Evolutionary conservation across 1,139 yeast species (phyloP), one percentile per base, ranked within the genome.

Genomic region (Scheffersomyces lignicola): DNA sequence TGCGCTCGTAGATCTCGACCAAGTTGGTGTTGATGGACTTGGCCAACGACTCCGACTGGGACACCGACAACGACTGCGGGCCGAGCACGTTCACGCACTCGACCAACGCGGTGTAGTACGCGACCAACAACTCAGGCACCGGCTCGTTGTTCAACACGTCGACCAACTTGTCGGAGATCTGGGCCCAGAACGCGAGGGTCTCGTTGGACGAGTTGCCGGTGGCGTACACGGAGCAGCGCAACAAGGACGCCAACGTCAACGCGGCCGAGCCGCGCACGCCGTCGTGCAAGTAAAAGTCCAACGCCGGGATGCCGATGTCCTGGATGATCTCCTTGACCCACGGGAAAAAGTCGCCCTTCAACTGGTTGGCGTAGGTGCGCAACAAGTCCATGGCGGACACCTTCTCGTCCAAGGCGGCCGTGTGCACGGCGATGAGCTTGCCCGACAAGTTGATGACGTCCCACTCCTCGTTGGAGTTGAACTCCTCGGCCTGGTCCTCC

Each of bases 181-280:
- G 73, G 20, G 77, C 69, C 96, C 96, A 92, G 34, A 88, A 62
- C 28, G 73, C 76, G 35, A 79, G 60, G 3, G 84, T 73, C 44
- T 80, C 85, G 15, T 72, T 67, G 2, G 87, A 70, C 24, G 62
- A 59, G 29, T 58, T 61, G 37, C 88, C 80, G 15, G 82, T 70
- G 4, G 87, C 88, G 26, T 71, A 65, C 28, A 80, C 80, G n/a
- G 83, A 73, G 44, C 88, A 80, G 38, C 78, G 67, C 43, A 92
- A 66, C 42, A 90, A 67, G 7, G 89, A 80, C 1, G 97, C 92
- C 50, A 90, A 78, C 3, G 92, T 76, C 42, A 83, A 76, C 4
- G 96, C 90, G 33, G 96, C 90, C 15, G 95, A 79, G 18, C 87
- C 88, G 52, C 98, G 80, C 7, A 92, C 97, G 22, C 95, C 96